Evolutionary conservation across 2,329 filamentous ascomycete species (phyloP), one percentile per base, ranked within the genome.

Genomic region (Curvularia sp.): DNA sequence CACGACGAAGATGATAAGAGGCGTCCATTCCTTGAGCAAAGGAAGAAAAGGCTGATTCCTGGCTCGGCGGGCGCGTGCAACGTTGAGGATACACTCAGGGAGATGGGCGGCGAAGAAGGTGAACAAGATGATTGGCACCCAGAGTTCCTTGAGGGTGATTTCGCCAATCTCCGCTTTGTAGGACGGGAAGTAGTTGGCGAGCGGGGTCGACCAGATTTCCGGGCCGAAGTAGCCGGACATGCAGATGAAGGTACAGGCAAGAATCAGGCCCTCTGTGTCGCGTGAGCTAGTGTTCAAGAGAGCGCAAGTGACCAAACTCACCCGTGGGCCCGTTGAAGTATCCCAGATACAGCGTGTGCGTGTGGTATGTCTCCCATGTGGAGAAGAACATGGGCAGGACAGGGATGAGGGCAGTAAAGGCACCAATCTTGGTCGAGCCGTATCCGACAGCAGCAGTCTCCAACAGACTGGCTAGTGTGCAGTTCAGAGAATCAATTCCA

Each of bases 331-430:
- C 95, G 77, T 99, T 99, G 85, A 99, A 90, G 76, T 94, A 92
- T 55, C 95, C 95, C 12, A 99, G 87, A 78, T 97, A 99, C 5
- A 99, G 83, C 0, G 95, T 98, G 77, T 99, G 95, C 5, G 95
- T 97, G 79, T 99, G 95, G 77, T 97, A 99, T 0, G 95, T 99
- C 80, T 99, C 95, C 95, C 95, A 99, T 1, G 95, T 99, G 3
- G 94, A 97, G 81, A 99, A 97, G 83, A 97, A 99, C 95, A 99
- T 99, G 60, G 95, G 92, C 44, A 99, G 82, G 69, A 93, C 96
- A 1, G 95, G 95, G 60, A 94, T 88, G 43, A 99, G 82, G 1
- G 93, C 93, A 0, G 95, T 98, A 76, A 97, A 96, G 57, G 95
- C 89, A 65, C 95, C 95, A 20, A 92, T 87, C 63, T 88, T 89